These are phyloP conservation scores for Madurella fahalii DNA, from an alignment of 2,329 filamentous ascomycete species.

Conservation along the genomic window DNA sequence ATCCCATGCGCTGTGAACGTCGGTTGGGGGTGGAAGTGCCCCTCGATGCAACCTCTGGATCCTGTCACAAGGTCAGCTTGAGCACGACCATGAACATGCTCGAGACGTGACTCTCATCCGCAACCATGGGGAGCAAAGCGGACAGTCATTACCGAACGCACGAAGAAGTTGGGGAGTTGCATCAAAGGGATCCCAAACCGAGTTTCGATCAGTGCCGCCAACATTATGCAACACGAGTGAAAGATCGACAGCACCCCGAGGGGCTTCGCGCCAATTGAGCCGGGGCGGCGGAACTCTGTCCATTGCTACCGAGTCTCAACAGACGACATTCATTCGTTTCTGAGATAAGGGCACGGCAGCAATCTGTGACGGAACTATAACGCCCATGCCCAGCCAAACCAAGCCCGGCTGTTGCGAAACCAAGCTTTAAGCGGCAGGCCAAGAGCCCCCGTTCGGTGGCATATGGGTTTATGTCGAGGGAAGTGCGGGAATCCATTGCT, in stretches of 20 bases:
- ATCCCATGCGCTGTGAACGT: conserved; percentile 9
- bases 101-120: background rate
- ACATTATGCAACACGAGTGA: conserved; percentile 24
- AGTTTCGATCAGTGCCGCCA: background rate
- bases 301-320: background rate
- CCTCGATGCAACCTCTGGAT: background rate
- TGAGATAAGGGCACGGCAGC: too few species aligned
- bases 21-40: background rate
- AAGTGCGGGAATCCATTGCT: background rate
- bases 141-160: background rate
- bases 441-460: too few species aligned
- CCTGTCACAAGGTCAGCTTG: background rate
- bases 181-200: background rate
- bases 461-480: too few species aligned
- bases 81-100: background rate
- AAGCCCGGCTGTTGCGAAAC: too few species aligned
- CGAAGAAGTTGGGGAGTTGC: background rate
- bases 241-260: conserved; percentile 19
- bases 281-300: background rate
- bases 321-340: too few species aligned
- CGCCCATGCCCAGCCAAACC: too few species aligned
- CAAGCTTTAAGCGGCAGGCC: too few species aligned
- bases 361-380: too few species aligned
- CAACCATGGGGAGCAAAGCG: background rate
- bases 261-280: background rate